These are phyloP conservation scores for Penstemon newberryi DNA, from an alignment of 257 asterid species.

Conservation along the genomic window DNA sequence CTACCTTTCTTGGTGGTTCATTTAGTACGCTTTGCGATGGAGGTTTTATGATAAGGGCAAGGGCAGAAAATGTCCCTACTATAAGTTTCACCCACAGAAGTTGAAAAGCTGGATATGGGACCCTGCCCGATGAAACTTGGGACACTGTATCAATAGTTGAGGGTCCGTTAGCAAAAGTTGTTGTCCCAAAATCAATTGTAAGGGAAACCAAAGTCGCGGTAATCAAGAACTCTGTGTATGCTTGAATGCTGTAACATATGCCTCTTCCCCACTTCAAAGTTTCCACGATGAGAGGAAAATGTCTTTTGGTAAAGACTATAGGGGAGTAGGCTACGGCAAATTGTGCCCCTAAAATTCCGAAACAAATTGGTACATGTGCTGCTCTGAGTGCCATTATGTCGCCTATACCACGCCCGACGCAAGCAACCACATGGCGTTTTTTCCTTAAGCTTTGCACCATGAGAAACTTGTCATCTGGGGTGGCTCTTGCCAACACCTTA, in stretches of 20 bases:
- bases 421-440: conserved; percentile 32
- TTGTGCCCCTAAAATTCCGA: conserved; percentile 30
- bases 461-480: conserved; percentile 29
- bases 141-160: no score
- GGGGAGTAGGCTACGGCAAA: conserved; percentile 25
- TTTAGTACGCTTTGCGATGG: conserved; percentile 25
- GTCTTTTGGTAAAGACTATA: not conserved
- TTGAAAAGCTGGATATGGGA: conserved; percentile 30
- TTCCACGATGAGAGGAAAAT: conserved; percentile 3
- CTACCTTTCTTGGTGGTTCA: conserved; percentile 4
- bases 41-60: conserved; percentile 20
- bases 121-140: conserved; percentile 20
- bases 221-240: conserved; percentile 27
- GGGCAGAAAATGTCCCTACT: conserved; percentile 15
- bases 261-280: conserved; percentile 35
- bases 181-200: conserved; percentile 20
- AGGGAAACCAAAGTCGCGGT: conserved; percentile 29
- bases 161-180: not conserved
- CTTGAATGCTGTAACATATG: conserved; percentile 23
- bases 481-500: conserved; percentile 29
- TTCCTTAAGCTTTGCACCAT: conserved; percentile 29
- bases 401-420: conserved; percentile 23
- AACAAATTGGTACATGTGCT: conserved; percentile 28
- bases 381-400: conserved; percentile 28
- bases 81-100: conserved; percentile 34